These are phyloP conservation scores for Serendipita sp. DNA, from an alignment of 768 basidiomycete genomes.

Conservation along the genomic window DNA sequence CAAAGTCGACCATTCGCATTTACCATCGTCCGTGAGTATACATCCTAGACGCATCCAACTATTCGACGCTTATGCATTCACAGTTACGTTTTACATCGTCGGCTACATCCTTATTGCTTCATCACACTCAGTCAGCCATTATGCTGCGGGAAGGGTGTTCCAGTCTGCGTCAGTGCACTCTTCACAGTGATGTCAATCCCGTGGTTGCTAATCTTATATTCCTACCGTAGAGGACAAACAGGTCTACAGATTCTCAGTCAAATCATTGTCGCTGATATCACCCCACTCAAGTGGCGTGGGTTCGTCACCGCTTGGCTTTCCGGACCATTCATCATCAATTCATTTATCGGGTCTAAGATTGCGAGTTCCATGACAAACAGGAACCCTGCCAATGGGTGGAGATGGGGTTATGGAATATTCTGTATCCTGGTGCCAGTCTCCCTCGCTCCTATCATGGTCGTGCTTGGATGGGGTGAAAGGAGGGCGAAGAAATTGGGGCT, in stretches of 20 bases:
- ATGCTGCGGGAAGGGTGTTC: constrained; percentile 39
- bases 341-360: constrained; percentile 43
- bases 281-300: constrained; percentile 40
- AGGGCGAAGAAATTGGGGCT: constrained; percentile 27
- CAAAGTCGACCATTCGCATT: constrained; percentile 50
- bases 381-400: constrained; percentile 31
- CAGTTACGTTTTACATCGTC: constrained; percentile 43
- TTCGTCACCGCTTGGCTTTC: constrained; percentile 31
- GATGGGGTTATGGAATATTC: constrained; percentile 56
- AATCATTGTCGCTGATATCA: constrained; percentile 46
- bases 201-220: background rate
- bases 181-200: background rate
- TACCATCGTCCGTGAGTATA: constrained; percentile 34
- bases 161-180: constrained; percentile 32
- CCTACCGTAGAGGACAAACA: background rate
- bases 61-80: background rate
- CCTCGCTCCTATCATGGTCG: constrained; percentile 35
- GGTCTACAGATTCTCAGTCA: constrained; percentile 50
- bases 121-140: constrained; percentile 25
- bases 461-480: constrained; percentile 37
- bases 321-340: constrained; percentile 43
- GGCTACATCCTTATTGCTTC: constrained; percentile 39
- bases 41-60: background rate
- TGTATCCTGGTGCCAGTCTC: constrained; percentile 36
- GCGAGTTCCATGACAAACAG: constrained; percentile 26